Evolutionary conservation across 495 filamentous ascomycete genomes (phyloP).

Genomic region (Staphylotrichum tortipilum): DNA sequence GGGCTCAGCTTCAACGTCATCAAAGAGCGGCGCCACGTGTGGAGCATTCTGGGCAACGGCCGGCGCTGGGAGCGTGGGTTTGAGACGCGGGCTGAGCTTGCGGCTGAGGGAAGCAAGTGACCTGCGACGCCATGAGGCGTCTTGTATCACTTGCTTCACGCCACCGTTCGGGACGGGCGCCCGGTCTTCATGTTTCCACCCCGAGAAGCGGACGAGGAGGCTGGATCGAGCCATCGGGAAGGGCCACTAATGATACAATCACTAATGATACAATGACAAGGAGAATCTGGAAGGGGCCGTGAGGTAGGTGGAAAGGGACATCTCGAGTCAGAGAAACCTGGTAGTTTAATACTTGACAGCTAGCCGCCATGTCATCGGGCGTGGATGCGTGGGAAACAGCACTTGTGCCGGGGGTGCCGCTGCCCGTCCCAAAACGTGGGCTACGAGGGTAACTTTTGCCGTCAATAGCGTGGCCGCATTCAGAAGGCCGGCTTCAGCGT

Average conservation of each 20-base stretch:
- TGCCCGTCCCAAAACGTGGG: not conserved
- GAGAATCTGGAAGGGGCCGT: too few species aligned
- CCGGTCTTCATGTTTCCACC: not conserved
- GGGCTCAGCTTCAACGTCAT: not conserved
- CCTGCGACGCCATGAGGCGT: slow-evolving; percentile 3
- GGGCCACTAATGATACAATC: not conserved
- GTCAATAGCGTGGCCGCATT: not conserved
- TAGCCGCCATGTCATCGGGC: not conserved
- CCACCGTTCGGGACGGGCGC: not conserved
- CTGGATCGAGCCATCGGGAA: slow-evolving; percentile 10
- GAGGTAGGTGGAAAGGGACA: too few species aligned
- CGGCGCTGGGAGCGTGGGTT: not conserved
- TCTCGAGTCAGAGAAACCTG: not conserved
- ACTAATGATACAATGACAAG: too few species aligned
- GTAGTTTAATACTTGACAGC: not conserved
- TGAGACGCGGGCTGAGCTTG: not conserved
- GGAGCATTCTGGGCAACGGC: not conserved
- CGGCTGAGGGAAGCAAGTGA: slow-evolving; percentile 12
- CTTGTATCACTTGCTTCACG: not conserved
- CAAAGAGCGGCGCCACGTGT: not conserved
- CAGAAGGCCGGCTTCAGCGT: not conserved
- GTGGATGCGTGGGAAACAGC: not conserved
- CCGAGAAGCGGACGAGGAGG: slow-evolving; percentile 10
- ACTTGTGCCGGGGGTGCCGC: not conserved
- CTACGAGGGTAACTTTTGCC: not conserved